Percentiles rank a stretch among this genome's conserved stretches.
These are phyloP conservation scores for Tolypocladium sp. DNA, from an alignment of 2,329 filamentous ascomycete species.

Conservation along the genomic window DNA sequence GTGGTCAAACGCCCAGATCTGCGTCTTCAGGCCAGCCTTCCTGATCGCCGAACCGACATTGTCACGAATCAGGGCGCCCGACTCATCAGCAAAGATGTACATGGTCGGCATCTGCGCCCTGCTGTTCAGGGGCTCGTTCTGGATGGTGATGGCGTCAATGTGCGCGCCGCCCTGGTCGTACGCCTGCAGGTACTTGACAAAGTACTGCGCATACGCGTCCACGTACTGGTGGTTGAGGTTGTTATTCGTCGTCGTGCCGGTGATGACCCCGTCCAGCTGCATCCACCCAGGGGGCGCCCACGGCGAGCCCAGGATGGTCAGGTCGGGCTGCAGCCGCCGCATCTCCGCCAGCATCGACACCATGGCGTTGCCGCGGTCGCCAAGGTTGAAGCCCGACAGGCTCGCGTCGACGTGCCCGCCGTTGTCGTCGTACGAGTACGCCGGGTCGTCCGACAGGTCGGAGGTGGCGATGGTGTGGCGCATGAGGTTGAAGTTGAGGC, in stretches of 20 bases:
- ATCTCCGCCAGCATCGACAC: conserved; percentile 25
- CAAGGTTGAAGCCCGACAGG: conserved; percentile 20
- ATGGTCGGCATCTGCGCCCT: conserved; percentile 27
- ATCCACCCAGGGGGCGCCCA: conserved; percentile 34
- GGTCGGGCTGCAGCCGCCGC: conserved; percentile 20
- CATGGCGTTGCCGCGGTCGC: conserved; percentile 28
- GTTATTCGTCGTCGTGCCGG: conserved; percentile 24
- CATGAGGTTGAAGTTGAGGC: conserved; percentile 28
- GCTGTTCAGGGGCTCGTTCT: conserved; percentile 34
- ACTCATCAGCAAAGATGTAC: conserved; percentile 27
- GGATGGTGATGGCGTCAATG: conserved; percentile 32
- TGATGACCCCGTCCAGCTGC: conserved; percentile 25
- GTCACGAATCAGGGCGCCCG: conserved; percentile 24
- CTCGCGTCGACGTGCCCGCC: conserved; percentile 5
- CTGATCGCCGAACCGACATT: conserved; percentile 28
- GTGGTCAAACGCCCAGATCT: conserved; percentile 37
- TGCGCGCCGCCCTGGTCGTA: conserved; percentile 22
- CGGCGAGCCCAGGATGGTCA: conserved; percentile 27
- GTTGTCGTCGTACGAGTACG: conserved; percentile 28
- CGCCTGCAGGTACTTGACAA: conserved; percentile 32
- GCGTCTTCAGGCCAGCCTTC: conserved; percentile 26
- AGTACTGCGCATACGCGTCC: conserved; percentile 27
- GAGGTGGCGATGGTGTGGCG: conserved; percentile 31
- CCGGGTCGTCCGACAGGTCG: conserved; percentile 27
- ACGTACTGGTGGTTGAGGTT: conserved; percentile 22